Conservation (phyloP, 768 basidiomycete species). For the Xanthoconium stramineum region DNA sequence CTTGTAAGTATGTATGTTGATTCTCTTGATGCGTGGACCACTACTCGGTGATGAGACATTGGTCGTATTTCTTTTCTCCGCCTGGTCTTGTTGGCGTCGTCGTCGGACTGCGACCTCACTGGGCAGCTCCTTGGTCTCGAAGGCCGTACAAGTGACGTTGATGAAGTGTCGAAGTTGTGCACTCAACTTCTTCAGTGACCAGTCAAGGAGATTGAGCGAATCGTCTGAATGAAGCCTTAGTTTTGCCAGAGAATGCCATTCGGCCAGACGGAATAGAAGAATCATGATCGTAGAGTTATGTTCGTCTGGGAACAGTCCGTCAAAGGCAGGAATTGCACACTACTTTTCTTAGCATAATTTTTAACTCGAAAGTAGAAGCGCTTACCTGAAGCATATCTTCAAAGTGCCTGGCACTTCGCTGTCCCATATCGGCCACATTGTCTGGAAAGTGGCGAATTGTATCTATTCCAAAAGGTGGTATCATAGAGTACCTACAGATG, state of each 20-base stretch:
- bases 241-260: slow-evolving; percentile 2
- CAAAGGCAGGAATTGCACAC: slow-evolving; percentile 39
- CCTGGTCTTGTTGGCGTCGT: not conserved
- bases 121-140: not conserved
- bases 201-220: not conserved
- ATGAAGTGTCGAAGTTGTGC: not conserved
- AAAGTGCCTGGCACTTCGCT: slow-evolving; percentile 16
- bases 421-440: slow-evolving; percentile 38
- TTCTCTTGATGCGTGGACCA: not conserved
- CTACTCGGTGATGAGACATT: not conserved
- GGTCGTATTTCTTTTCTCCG: not conserved
- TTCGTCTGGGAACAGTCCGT: slow-evolving; percentile 32
- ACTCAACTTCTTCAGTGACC: not conserved
- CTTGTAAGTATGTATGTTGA: not conserved
- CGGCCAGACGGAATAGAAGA: slow-evolving; percentile 13
- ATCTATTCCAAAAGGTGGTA: not conserved
- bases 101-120: not conserved
- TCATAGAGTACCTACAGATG: not conserved
- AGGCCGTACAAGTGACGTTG: not conserved
- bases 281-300: slow-evolving; percentile 18
- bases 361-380: not conserved
- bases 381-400: slow-evolving; percentile 13
- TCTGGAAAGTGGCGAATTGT: slow-evolving; percentile 33
- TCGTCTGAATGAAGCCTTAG: not conserved
- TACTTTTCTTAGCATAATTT: not conserved